Percentiles rank a stretch among this genome's conserved stretches.
phyloP scores from a whole-genome alignment of 1,284 basidiomycete species.

The Irpex rosettiformis region DNA sequence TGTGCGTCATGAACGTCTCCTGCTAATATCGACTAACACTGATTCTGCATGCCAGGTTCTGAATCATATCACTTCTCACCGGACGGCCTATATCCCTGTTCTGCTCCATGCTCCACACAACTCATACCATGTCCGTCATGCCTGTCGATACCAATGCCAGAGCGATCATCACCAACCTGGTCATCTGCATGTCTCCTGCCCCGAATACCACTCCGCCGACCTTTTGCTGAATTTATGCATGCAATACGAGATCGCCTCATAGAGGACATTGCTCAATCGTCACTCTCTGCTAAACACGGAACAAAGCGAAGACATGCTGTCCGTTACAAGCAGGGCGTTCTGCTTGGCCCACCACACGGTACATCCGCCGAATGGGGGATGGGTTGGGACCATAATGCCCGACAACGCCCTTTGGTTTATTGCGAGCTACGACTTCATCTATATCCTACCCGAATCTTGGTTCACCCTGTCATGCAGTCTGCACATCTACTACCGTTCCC shows the following conservation, averaged over 20 bases:
- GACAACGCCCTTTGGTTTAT: slow-evolving; percentile 50
- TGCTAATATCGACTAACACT: not conserved
- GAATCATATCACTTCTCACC: slow-evolving; percentile 38
- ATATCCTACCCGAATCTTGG: slow-evolving; percentile 42
- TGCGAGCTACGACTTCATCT: slow-evolving; percentile 60
- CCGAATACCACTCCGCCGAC: slow-evolving; percentile 22
- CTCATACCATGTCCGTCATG: slow-evolving; percentile 42
- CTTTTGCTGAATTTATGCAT: slow-evolving; percentile 39
- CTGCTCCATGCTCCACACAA: slow-evolving; percentile 38
- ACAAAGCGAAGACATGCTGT: slow-evolving; percentile 28
- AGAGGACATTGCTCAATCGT: slow-evolving; percentile 48
- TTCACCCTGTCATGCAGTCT: slow-evolving; percentile 55
- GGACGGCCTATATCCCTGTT: slow-evolving; percentile 51
- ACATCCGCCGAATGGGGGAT: slow-evolving; percentile 52
- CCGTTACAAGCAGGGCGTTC: slow-evolving; percentile 55
- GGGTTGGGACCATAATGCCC: slow-evolving; percentile 56
- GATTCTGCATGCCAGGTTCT: slow-evolving; percentile 15
- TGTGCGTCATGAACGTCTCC: slow-evolving; percentile 38
- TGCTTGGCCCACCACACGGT: slow-evolving; percentile 42
- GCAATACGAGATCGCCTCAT: slow-evolving; percentile 50
- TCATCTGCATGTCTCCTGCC: slow-evolving; percentile 14
- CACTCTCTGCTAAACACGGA: slow-evolving; percentile 20
- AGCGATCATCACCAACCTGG: slow-evolving; percentile 19
- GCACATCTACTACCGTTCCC: slow-evolving; percentile 50
- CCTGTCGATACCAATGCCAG: not conserved